Evolutionary conservation across 805 yeast genomes (phyloP).

Genomic region (Cyberlindnera maclurae): DNA sequence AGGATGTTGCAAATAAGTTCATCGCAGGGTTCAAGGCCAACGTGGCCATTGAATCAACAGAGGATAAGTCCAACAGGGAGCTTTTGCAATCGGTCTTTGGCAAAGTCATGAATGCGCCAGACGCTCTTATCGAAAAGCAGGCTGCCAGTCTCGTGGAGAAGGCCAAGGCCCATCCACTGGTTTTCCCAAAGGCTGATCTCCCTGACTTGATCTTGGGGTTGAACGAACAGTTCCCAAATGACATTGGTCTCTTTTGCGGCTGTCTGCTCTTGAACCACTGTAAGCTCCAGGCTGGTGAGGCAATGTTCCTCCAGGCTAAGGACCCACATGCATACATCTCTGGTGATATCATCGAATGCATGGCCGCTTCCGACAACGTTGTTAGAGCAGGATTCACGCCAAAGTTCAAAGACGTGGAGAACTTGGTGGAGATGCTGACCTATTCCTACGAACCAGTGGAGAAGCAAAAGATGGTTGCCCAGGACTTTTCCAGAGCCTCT

Average conservation of each 20-base stretch:
- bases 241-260: slow-evolving; percentile 94
- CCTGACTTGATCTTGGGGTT: slow-evolving; percentile 72
- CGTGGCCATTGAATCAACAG: slow-evolving; percentile 39
- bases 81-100: slow-evolving; percentile 72
- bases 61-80: slow-evolving; percentile 51
- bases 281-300: slow-evolving; percentile 78
- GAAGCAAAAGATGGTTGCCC: slow-evolving; percentile 83
- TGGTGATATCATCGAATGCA: slow-evolving; percentile 98
- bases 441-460: slow-evolving; percentile 84
- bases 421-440: slow-evolving; percentile 85
- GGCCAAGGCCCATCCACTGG: slow-evolving; percentile 50
- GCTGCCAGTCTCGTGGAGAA: slow-evolving; percentile 63
- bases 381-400: slow-evolving; percentile 99
- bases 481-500: slow-evolving; percentile 38
- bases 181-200: slow-evolving; percentile 46
- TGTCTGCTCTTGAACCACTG: slow-evolving; percentile 89
- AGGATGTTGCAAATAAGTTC: slow-evolving; percentile 48
- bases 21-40: slow-evolving; percentile 35
- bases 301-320: slow-evolving; percentile 92
- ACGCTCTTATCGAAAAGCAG: slow-evolving; percentile 42
- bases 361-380: slow-evolving; percentile 98
- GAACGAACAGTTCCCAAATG: slow-evolving; percentile 85
- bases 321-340: slow-evolving; percentile 97
- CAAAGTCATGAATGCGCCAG: slow-evolving; percentile 78
- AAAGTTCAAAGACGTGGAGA: slow-evolving; percentile 90